A percentile compares a stretch with the other conserved stretches of the same genome.
Conservation (phyloP, 2,329 filamentous ascomycete species). For the Intubia oerlemansii region DNA sequence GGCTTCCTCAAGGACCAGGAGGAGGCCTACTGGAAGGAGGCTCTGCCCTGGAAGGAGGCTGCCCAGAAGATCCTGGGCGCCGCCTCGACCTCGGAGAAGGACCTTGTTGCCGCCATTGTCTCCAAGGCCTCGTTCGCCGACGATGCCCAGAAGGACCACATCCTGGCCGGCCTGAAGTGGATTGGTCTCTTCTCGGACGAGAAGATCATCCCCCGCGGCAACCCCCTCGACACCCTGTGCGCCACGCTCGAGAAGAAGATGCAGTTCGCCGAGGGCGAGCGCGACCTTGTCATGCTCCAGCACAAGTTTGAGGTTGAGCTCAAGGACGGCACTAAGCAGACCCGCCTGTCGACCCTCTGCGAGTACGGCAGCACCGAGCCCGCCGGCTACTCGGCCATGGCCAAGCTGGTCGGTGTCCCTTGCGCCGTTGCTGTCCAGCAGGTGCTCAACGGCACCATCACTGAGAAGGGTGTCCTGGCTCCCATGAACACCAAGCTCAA, state of each 20-base stretch:
- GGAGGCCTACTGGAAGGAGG: slow-evolving; percentile 40
- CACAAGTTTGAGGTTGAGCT: slow-evolving; percentile 72
- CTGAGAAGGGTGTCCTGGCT: slow-evolving; percentile 42
- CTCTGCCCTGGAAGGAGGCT: slow-evolving; percentile 66
- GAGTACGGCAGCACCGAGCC: slow-evolving; percentile 43
- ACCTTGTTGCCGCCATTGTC: slow-evolving; percentile 51
- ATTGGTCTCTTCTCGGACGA: slow-evolving; percentile 43
- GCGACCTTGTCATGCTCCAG: slow-evolving; percentile 65
- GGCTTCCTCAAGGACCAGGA: slow-evolving; percentile 65
- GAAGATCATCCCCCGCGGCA: slow-evolving; percentile 48
- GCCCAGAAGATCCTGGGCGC: slow-evolving; percentile 58
- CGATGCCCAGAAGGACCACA: slow-evolving; percentile 44
- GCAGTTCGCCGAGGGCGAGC: slow-evolving; percentile 64
- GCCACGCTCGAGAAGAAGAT: slow-evolving; percentile 80
- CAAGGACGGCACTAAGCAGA: slow-evolving; percentile 58
- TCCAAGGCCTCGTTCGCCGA: slow-evolving; percentile 54
- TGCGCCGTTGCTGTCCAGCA: slow-evolving; percentile 37
- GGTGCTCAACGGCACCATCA: slow-evolving; percentile 42
- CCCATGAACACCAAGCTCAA: slow-evolving; percentile 45
- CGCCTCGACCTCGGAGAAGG: slow-evolving; percentile 39
- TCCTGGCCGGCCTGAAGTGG: slow-evolving; percentile 47
- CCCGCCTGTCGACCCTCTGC: slow-evolving; percentile 56
- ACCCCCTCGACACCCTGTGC: slow-evolving; percentile 79
- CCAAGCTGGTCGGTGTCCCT: slow-evolving; percentile 53
- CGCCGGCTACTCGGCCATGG: slow-evolving; percentile 66